Evolutionary conservation across 371 early-diverging fungal genomes (phyloP), one percentile per base, ranked within the genome.

Genomic region (Haplosporangium sp.): DNA sequence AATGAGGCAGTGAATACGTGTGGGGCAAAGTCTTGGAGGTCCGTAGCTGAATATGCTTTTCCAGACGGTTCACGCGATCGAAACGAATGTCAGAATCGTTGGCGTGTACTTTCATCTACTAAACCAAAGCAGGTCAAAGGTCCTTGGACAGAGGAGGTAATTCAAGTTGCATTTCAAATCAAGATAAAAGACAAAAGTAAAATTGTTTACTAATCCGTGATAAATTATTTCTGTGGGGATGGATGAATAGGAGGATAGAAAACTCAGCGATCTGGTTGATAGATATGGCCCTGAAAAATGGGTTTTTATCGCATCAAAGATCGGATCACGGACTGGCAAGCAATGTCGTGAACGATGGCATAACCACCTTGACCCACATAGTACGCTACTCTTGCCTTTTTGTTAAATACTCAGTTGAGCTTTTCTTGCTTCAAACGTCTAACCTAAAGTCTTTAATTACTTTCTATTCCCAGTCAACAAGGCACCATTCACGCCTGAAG

Each of bases 401-500:
- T 3, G 48, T 17, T 17, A 17, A 17, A n/a, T n/a, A 3, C 13
- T 48, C 17, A 2, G 5, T 17, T 48, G 48, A 48, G 11, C 11
- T 11, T 11, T 42, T 13, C 17, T 17, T 17, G 48, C 5, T 48
- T 13, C n/a, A 48, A 48, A 48, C 5, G 48, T 2, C 48, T 48
- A 48, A 48, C 17, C 2, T n/a, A 17, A 48, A 5, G 13, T 48
- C n/a, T 48, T 13, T 48, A n/a, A 5, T 48, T 13, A 48, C 48
- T 17, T 44, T 13, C 13, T 13, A 0, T n/a, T 63, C 39, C 7
- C 27, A 81, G 82, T 81, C 65, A 74, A 82, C 55, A 84, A 84
- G 61, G 53, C 84, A 0, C 84, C 84, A 2, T 84, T 84, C 62
- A 84, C 84, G 10, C 72, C 50, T 34, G 77, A 81, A 37, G 84